A percentile compares a stretch with the other conserved stretches of the same genome.
Evolutionary conservation across 768 basidiomycete species (phyloP).

Genomic region (Amanita rubescens): DNA sequence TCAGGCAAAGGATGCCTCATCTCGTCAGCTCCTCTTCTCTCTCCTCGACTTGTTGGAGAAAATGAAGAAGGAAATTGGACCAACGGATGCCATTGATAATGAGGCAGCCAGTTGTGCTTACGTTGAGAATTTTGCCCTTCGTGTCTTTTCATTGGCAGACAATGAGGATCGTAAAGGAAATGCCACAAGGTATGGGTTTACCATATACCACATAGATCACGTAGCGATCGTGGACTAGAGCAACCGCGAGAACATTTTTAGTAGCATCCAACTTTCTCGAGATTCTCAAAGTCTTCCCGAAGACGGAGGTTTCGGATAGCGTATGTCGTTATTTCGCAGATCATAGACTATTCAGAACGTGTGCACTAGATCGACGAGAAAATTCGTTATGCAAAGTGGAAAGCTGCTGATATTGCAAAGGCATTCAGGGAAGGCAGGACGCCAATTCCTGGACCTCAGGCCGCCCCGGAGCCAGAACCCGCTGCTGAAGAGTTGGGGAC

Average conservation of each 20-base stretch:
- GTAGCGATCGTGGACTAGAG: slow-evolving; percentile 33
- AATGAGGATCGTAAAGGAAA: slow-evolving; percentile 80
- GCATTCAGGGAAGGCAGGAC: slow-evolving; percentile 90
- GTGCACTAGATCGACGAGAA: slow-evolving; percentile 68
- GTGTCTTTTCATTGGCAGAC: slow-evolving; percentile 84
- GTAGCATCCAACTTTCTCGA: slow-evolving; percentile 95
- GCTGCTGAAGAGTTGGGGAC: neutral
- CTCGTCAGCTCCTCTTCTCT: slow-evolving; percentile 61
- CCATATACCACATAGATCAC: neutral
- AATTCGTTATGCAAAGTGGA: slow-evolving; percentile 94
- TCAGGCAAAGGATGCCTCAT: slow-evolving; percentile 56
- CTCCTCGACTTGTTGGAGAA: slow-evolving; percentile 75
- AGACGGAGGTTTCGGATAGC: slow-evolving; percentile 46
- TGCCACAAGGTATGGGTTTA: slow-evolving; percentile 55
- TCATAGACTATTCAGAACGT: neutral
- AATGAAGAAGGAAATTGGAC: slow-evolving; percentile 68
- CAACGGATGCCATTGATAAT: slow-evolving; percentile 73
- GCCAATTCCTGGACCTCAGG: slow-evolving; percentile 59
- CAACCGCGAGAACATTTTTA: slow-evolving; percentile 90
- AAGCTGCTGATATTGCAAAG: slow-evolving; percentile 91
- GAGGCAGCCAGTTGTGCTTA: slow-evolving; percentile 82
- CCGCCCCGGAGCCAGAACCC: neutral
- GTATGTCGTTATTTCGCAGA: slow-evolving; percentile 29
- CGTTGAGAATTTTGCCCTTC: slow-evolving; percentile 91
- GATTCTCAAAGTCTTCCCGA: slow-evolving; percentile 70